phyloP scores from a whole-genome alignment of 2,329 filamentous ascomycete species.

The Cladosporium velox region DNA sequence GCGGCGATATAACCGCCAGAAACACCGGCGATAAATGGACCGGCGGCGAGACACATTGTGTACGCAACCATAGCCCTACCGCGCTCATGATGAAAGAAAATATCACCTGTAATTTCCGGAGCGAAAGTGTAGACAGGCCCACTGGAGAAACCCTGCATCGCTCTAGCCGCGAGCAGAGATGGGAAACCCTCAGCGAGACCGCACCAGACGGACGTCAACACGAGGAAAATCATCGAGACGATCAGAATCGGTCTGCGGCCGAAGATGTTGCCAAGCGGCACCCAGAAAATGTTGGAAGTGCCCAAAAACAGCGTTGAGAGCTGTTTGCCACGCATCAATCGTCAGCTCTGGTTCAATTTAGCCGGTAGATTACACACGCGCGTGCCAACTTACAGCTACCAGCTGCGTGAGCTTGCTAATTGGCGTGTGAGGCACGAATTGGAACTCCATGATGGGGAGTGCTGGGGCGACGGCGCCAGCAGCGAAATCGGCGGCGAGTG shows the following conservation, averaged over 20 bases:
- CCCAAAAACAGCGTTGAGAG: constrained; percentile 39
- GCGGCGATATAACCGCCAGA: constrained; percentile 46
- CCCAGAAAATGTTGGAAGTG: constrained; percentile 44
- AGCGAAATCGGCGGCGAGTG: constrained; percentile 43
- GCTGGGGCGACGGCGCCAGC: constrained; percentile 41
- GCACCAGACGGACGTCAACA: constrained; percentile 43
- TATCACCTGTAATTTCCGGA: constrained; percentile 44
- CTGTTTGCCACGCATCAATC: background rate
- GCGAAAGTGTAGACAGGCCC: constrained; percentile 44
- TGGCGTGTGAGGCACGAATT: constrained; percentile 34
- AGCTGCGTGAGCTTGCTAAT: constrained; percentile 41
- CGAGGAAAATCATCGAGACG: constrained; percentile 38
- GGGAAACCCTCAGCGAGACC: constrained; percentile 41
- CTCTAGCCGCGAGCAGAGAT: constrained; percentile 41
- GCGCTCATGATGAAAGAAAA: constrained; percentile 47
- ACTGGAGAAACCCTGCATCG: constrained; percentile 42
- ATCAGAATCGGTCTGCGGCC: constrained; percentile 44
- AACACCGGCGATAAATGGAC: constrained; percentile 37
- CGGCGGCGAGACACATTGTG: constrained; percentile 17
- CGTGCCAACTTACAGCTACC: constrained; percentile 32
- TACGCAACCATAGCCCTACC: constrained; percentile 42
- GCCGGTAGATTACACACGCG: background rate
- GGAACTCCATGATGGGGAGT: constrained; percentile 36
- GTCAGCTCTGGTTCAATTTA: background rate
- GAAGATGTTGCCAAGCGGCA: constrained; percentile 45